Percentiles rank a stretch among this genome's conserved stretches.
These are phyloP conservation scores for Proliferodiscus dingleyae DNA, from an alignment of 2,329 filamentous ascomycete species.

Conservation along the genomic window DNA sequence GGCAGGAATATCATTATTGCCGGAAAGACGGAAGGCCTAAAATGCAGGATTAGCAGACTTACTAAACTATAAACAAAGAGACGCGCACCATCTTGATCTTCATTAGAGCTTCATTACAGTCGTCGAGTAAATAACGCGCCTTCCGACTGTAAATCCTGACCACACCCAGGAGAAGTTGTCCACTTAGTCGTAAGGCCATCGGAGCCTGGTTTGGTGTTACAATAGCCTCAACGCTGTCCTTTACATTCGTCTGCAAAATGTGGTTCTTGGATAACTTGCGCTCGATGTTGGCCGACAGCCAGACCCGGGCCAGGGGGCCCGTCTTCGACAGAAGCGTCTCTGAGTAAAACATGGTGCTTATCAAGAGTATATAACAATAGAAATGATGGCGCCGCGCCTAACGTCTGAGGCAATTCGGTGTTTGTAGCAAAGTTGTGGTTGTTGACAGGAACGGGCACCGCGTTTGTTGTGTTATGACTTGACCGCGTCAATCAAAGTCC, in stretches of 20 bases:
- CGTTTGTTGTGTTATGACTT: conserved; percentile 24
- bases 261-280: conserved; percentile 97
- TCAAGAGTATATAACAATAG: conserved; percentile 10
- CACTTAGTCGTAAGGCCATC: conserved; percentile 88
- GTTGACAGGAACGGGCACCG: conserved; percentile 12
- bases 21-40: conserved; percentile 87
- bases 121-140: conserved; percentile 90
- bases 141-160: conserved; percentile 97
- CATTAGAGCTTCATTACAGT: conserved; percentile 94
- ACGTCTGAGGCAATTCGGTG: conserved; percentile 14
- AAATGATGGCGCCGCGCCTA: conserved; percentile 20
- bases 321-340: conserved; percentile 94
- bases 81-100: conserved; percentile 93
- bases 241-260: conserved; percentile 89
- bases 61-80: neutral
- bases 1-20: conserved; percentile 91
- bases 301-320: conserved; percentile 93
- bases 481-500: conserved; percentile 19
- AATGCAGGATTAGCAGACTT: conserved; percentile 33
- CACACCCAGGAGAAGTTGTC: conserved; percentile 89
- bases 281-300: conserved; percentile 96
- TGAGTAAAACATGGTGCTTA: conserved; percentile 84
- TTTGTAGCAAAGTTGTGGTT: conserved; percentile 12
- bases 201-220: conserved; percentile 89
- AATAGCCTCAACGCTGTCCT: conserved; percentile 91